These are phyloP conservation scores for Daldinia grandis DNA, from an alignment of 495 filamentous ascomycete genomes.

Conservation along the genomic window DNA sequence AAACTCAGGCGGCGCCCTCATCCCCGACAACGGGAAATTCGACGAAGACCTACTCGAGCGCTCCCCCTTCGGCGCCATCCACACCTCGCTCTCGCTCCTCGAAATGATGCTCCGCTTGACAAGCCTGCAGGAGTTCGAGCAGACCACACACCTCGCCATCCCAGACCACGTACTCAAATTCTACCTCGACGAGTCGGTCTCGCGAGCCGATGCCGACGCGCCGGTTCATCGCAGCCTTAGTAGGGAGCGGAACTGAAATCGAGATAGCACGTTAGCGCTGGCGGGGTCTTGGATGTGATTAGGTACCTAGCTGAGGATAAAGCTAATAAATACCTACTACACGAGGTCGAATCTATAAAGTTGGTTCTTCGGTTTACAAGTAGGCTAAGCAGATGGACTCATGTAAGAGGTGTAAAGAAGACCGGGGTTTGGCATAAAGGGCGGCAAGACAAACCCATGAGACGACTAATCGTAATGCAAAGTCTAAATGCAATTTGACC, in stretches of 20 bases:
- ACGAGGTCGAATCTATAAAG: neutral
- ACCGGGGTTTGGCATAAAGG: neutral
- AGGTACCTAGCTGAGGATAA: neutral
- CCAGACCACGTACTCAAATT: slow-evolving; percentile 95
- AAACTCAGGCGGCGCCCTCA: slow-evolving; percentile 13
- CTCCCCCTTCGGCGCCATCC: slow-evolving; percentile 62
- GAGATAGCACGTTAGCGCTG: neutral
- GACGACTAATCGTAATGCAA: neutral
- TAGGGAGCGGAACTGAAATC: neutral
- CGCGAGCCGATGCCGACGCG: slow-evolving; percentile 36
- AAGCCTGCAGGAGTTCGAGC: slow-evolving; percentile 95
- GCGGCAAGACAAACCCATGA: neutral
- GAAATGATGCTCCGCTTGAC: slow-evolving; percentile 93
- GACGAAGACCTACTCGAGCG: slow-evolving; percentile 40
- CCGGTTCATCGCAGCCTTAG: slow-evolving; percentile 25
- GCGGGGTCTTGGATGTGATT: neutral
- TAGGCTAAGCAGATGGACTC: neutral
- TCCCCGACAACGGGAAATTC: slow-evolving; percentile 1
- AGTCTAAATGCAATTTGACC: neutral
- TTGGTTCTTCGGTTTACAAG: neutral
- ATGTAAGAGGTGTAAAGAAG: neutral
- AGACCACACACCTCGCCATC: slow-evolving; percentile 89
- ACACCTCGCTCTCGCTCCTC: slow-evolving; percentile 88
- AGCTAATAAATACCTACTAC: neutral
- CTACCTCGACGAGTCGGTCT: slow-evolving; percentile 82